These are phyloP conservation scores for Aspergillus pseudoglaucus DNA, from an alignment of 2,329 filamentous ascomycete genomes.

Conservation along the genomic window DNA sequence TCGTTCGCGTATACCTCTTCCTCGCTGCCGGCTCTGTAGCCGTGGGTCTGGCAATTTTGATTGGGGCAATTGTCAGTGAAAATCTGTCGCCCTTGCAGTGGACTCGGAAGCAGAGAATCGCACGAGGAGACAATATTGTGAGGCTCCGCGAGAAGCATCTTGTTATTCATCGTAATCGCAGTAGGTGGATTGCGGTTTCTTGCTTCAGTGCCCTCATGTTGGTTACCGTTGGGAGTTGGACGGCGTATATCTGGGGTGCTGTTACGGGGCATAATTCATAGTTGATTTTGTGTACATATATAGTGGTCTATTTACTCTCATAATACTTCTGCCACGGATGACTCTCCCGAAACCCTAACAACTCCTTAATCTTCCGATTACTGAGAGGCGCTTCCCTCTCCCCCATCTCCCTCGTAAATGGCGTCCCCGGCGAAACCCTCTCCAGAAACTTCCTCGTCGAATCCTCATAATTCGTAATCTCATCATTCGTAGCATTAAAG, in stretches of 20 bases:
- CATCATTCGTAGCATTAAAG: conserved; percentile 60
- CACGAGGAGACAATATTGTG: conserved; percentile 37
- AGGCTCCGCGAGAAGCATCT: conserved; percentile 39
- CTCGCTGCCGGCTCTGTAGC: conserved; percentile 46
- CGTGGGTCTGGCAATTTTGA: conserved; percentile 38
- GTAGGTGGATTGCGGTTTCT: conserved; percentile 35
- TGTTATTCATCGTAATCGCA: conserved; percentile 30
- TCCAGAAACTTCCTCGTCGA: conserved; percentile 49
- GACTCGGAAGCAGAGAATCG: conserved; percentile 49
- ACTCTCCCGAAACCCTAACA: conserved; percentile 54
- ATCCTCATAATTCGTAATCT: conserved; percentile 47
- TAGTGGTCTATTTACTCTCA: not conserved
- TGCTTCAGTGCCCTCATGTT: conserved; percentile 42
- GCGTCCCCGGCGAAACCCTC: conserved; percentile 43
- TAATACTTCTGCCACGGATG: conserved; percentile 31
- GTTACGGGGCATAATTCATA: conserved; percentile 46
- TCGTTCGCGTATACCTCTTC: conserved; percentile 51
- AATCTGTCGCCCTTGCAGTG: conserved; percentile 50
- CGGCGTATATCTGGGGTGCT: conserved; percentile 56
- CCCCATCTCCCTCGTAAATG: conserved; percentile 51
- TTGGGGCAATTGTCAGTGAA: conserved; percentile 32
- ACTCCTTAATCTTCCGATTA: conserved; percentile 54
- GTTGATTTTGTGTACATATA: not conserved
- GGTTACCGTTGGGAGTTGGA: conserved; percentile 43
- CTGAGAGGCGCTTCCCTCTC: conserved; percentile 55